A percentile compares a stretch with the other conserved stretches of the same genome.
Evolutionary conservation across 305 asterid genomes (phyloP).

Genomic region (Fraxinus nigra): DNA sequence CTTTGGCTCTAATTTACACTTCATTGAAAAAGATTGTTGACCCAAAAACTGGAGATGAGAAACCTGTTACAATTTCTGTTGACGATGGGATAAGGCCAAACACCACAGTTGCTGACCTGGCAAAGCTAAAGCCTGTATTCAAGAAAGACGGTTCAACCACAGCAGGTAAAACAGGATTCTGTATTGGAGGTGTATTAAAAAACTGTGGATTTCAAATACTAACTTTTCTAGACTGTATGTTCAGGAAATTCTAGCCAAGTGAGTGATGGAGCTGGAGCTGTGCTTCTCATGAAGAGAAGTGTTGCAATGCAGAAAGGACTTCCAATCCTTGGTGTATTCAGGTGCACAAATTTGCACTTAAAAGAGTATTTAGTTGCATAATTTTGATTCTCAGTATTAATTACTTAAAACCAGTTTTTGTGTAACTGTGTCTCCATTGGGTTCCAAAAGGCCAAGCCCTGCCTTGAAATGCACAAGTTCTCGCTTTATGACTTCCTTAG

Average conservation of each 20-base stretch:
- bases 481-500: background rate
- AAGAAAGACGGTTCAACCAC: slow-evolving; percentile 96
- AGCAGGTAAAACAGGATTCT: slow-evolving; percentile 56
- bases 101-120: slow-evolving; percentile 56
- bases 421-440: background rate
- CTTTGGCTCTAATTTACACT: background rate
- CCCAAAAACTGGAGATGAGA: slow-evolving; percentile 90
- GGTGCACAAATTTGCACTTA: slow-evolving; percentile 39
- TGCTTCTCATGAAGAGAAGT: slow-evolving; percentile 94
- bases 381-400: background rate
- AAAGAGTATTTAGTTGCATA: background rate
- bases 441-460: background rate
- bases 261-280: slow-evolving; percentile 98
- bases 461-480: background rate
- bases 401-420: background rate
- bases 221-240: slow-evolving; percentile 1
- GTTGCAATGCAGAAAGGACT: slow-evolving; percentile 89
- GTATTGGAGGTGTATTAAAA: background rate
- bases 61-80: slow-evolving; percentile 67
- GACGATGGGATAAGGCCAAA: slow-evolving; percentile 91
- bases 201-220: slow-evolving; percentile 1
- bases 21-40: slow-evolving; percentile 43
- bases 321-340: slow-evolving; percentile 82
- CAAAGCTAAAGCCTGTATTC: slow-evolving; percentile 81
- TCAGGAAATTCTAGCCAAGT: slow-evolving; percentile 89